These are phyloP conservation scores for Trypanosoma lewisi DNA, from an alignment of 208 protist genomes.

Conservation along the genomic window DNA sequence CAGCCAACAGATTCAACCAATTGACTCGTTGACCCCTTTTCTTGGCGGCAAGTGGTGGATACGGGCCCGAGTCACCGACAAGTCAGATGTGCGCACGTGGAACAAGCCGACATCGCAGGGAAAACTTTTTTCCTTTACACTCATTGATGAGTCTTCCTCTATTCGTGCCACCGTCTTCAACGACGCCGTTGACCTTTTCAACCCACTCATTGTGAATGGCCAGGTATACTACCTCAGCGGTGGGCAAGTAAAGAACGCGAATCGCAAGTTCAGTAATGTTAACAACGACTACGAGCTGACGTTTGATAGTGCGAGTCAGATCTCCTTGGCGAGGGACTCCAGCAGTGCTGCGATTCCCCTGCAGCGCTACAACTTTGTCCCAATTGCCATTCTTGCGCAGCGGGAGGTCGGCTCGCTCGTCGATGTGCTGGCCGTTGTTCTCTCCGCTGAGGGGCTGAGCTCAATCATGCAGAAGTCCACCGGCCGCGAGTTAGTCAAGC, in stretches of 20 bases:
- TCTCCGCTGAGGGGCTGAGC: slow-evolving; percentile 61
- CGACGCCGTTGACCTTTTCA: slow-evolving; percentile 87
- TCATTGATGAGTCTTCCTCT: slow-evolving; percentile 86
- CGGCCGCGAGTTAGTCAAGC: slow-evolving; percentile 78
- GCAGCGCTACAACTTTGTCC: slow-evolving; percentile 89
- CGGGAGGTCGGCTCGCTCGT: slow-evolving; percentile 84
- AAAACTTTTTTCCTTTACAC: slow-evolving; percentile 90
- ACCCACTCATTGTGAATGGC: slow-evolving; percentile 82
- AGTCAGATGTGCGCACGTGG: slow-evolving; percentile 90
- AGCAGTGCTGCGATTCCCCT: slow-evolving; percentile 51
- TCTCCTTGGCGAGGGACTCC: slow-evolving; percentile 56
- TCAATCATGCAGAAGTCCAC: slow-evolving; percentile 83
- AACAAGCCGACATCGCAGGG: slow-evolving; percentile 91
- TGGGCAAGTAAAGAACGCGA: slow-evolving; percentile 91
- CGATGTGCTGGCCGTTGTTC: slow-evolving; percentile 81
- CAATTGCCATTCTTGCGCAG: slow-evolving; percentile 84
- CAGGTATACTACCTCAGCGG: slow-evolving; percentile 91
- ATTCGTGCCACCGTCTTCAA: slow-evolving; percentile 93
- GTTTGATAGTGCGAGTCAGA: slow-evolving; percentile 80
- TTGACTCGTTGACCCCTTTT: slow-evolving; percentile 90
- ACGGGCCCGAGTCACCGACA: slow-evolving; percentile 88
- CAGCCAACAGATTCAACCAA: slow-evolving; percentile 86
- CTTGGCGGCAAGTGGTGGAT: slow-evolving; percentile 90
- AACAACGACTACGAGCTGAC: slow-evolving; percentile 93
- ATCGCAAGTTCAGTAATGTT: slow-evolving; percentile 89